A percentile compares a stretch with the other conserved stretches of the same genome.
phyloP scores from a whole-genome alignment of 176 grass and related monocot genomes.

The Thinopyrum elongatum region DNA sequence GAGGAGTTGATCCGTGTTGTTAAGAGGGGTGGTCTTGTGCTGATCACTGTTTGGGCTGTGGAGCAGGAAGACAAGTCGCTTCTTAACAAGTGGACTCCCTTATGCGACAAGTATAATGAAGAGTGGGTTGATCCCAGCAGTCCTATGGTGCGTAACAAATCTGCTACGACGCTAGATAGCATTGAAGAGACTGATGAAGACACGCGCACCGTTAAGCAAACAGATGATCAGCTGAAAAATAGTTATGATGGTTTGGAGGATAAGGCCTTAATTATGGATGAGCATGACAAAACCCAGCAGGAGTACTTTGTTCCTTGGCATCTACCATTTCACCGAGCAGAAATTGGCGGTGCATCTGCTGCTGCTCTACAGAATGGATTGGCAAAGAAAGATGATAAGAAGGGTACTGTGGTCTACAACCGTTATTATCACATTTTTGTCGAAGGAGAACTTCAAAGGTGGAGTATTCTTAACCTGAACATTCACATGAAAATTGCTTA shows the following conservation, averaged over 20 bases:
- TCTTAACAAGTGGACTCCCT: slow-evolving; percentile 87
- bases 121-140: slow-evolving; percentile 78
- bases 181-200: slow-evolving; percentile 73
- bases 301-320: slow-evolving; percentile 99
- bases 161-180: slow-evolving; percentile 54
- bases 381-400: slow-evolving; percentile 91
- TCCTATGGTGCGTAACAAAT: slow-evolving; percentile 44
- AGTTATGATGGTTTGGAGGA: slow-evolving; percentile 28
- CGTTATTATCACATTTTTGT: slow-evolving; percentile 97
- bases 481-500: not conserved
- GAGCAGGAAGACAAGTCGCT: slow-evolving; percentile 82
- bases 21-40: slow-evolving; percentile 72
- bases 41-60: slow-evolving; percentile 93
- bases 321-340: slow-evolving; percentile 91
- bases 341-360: slow-evolving; percentile 80
- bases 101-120: slow-evolving; percentile 85
- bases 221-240: slow-evolving; percentile 25
- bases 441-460: slow-evolving; percentile 97
- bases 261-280: slow-evolving; percentile 6
- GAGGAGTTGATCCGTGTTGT: slow-evolving; percentile 89
- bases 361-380: slow-evolving; percentile 77
- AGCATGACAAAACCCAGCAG: slow-evolving; percentile 54
- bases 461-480: slow-evolving; percentile 7
- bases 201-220: slow-evolving; percentile 8
- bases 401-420: slow-evolving; percentile 85